Base-by-base conservation (phyloP, 2,329 filamentous ascomycete species). In the Endocalyx cinctus region DNA sequence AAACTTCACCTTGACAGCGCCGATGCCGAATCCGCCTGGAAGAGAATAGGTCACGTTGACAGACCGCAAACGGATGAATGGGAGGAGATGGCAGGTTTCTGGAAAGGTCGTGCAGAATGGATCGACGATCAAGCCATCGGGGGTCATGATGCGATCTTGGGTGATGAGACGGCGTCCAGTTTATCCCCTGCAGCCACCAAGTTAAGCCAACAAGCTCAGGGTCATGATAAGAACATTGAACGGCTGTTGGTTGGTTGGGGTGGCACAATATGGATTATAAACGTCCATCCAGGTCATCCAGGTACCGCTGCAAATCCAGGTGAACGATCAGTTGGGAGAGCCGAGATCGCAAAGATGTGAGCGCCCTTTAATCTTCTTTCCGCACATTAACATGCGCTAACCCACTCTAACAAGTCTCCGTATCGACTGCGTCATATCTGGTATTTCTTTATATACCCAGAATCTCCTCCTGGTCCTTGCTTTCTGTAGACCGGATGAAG, bases 381-480 rank as follows among this genome's bases (percentile, higher is more conserved):
- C 58, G 63, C 47, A 63, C 55, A 43, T 31, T 17, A 17, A 13
- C 45, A n/a, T n/a, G n/a, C n/a, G n/a, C n/a, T n/a, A n/a, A n/a
- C n/a, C n/a, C n/a, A n/a, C n/a, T n/a, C n/a, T n/a, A n/a, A n/a
- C n/a, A n/a, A 89, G 84, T 63, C 77, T 97, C 63, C 85, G 88
- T 54, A 94, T 92, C 63, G 92, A 98, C 67, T 97, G 92, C 70
- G 88, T 95, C 59, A 87, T 98, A 69, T 95, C 92, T 57, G 92
- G 92, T 52, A 84, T 98, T 62, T 94, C 90, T 45, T 74, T 98
- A 63, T 97, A 96, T 79, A 95, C 88, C 57, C 87, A 87, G 57
- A 92, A 79, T 55, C 72, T 95, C 48, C 74, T 98, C 60, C 77
- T 95, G 51, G 84, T 97, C 52, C 82, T 98, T 64, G 89, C 89